These are phyloP conservation scores for Hamamelis virginiana DNA, from an alignment of 164 flowering plant species.

Conservation along the genomic window DNA sequence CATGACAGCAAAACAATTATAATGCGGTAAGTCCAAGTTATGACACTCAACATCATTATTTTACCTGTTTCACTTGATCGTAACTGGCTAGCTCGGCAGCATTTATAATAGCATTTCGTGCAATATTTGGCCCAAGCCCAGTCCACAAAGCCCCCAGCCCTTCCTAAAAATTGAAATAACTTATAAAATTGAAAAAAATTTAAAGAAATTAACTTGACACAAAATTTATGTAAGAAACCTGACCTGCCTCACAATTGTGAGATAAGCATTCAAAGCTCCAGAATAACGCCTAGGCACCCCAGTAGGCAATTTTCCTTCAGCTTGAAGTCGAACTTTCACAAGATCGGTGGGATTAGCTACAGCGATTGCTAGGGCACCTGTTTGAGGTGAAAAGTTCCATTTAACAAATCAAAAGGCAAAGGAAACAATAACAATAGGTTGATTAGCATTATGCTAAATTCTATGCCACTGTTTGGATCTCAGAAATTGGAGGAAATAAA, in stretches of 20 bases:
- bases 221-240: not conserved
- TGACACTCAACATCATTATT: conserved; percentile 2
- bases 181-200: conserved; percentile 8
- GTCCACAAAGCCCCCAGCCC: conserved; percentile 93
- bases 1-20: not conserved
- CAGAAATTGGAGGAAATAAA: no score
- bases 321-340: conserved; percentile 94
- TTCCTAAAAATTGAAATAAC: conserved; percentile 48
- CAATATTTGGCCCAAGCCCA: conserved; percentile 91
- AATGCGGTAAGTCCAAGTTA: not conserved
- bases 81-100: conserved; percentile 98
- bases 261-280: conserved; percentile 87
- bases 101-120: conserved; percentile 90
- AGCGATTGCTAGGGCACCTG: conserved; percentile 87
- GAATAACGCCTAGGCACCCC: conserved; percentile 85
- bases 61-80: conserved; percentile 92
- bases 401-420: not conserved
- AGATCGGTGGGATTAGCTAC: conserved; percentile 99
- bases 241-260: conserved; percentile 77
- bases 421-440: not conserved
- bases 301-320: conserved; percentile 84
- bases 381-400: not conserved
- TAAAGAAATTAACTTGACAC: not conserved
- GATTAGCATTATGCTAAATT: not conserved
- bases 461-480: no score